phyloP scores from a whole-genome alignment of 2,329 filamentous ascomycete genomes.

The Fusarium sterilihyphosum region DNA sequence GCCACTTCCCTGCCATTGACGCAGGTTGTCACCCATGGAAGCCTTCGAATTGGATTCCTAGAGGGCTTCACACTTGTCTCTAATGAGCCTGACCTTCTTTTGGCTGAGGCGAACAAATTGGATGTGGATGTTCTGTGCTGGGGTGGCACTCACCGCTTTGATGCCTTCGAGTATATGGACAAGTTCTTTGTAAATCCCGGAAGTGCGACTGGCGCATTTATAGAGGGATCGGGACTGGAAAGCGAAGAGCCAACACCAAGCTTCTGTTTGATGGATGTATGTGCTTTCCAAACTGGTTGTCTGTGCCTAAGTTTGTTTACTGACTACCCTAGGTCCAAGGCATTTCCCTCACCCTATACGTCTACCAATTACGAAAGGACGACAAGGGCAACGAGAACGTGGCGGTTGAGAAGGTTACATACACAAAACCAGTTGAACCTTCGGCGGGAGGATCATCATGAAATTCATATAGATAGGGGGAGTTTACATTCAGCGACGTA shows the following conservation, averaged over 20 bases:
- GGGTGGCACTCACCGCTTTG: slow-evolving; percentile 74
- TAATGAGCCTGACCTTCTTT: slow-evolving; percentile 71
- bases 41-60: slow-evolving; percentile 72
- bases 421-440: slow-evolving; percentile 77
- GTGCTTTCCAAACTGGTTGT: slow-evolving; percentile 51
- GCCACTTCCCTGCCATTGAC: slow-evolving; percentile 72
- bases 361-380: slow-evolving; percentile 86
- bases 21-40: slow-evolving; percentile 73
- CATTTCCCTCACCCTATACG: slow-evolving; percentile 93
- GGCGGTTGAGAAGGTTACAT: slow-evolving; percentile 86
- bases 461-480: slow-evolving; percentile 14
- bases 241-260: slow-evolving; percentile 84
- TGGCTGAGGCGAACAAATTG: slow-evolving; percentile 74
- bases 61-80: slow-evolving; percentile 76
- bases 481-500: slow-evolving; percentile 33
- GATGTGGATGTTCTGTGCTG: slow-evolving; percentile 76
- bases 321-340: slow-evolving; percentile 79
- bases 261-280: slow-evolving; percentile 97
- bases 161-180: slow-evolving; percentile 78
- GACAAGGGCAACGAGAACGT: slow-evolving; percentile 81
- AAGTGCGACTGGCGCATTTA: slow-evolving; percentile 71
- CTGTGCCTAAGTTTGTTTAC: not conserved
- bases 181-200: slow-evolving; percentile 79
- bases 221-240: slow-evolving; percentile 65
- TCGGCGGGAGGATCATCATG: slow-evolving; percentile 59